Evolutionary conservation across 495 filamentous ascomycete species (phyloP), one percentile per base, ranked within the genome.

Genomic region (Sporormia fimetaria): DNA sequence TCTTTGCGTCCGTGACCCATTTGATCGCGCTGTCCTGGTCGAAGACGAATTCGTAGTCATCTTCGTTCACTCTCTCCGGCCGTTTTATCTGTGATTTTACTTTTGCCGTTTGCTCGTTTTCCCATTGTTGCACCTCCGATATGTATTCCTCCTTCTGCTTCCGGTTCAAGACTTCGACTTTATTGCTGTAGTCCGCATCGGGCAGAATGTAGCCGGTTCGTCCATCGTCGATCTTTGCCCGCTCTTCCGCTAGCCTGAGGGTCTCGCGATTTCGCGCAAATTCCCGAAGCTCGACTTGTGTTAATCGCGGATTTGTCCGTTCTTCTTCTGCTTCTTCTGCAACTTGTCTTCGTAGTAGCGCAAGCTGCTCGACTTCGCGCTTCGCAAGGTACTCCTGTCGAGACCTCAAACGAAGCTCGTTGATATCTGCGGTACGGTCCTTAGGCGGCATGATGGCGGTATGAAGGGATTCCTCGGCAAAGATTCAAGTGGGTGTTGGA

Each of bases 51-150:
- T 94, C 90, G 59, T 96, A 96, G 33, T 94, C 77, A 5, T 81
- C 85, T 50, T 83, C 78, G 34, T 88, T 78, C n/a, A 78, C 74
- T 15, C 82, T 71, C 56, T 88, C 83, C 6, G 67, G 64, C 39
- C 75, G 70, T 37, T 76, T 68, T 44, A 94, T 83, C 57, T 95
- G 88, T 4, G 86, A 78, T 52, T 87, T 86, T 1, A 85, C 90
- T 60, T 92, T 92, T 48, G 80, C 73, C 4, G 80, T 78, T 59
- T 96, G 90, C 59, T 95, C 87, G 31, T 76, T 60, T 60, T 98
- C 90, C 87, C 87, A 96, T 58, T 94, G 85, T 42, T 96, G 84
- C 49, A 93, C 84, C 58, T 98, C 90, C 0, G 90, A 94, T 34
- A 95, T 69, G 52, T 83, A 93, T 49, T 79, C 90, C 7, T 83